Percentiles rank a stretch among this genome's conserved stretches.
These are phyloP conservation scores for Starmera caribaea DNA, from an alignment of 805 yeast genomes.

Conservation along the genomic window DNA sequence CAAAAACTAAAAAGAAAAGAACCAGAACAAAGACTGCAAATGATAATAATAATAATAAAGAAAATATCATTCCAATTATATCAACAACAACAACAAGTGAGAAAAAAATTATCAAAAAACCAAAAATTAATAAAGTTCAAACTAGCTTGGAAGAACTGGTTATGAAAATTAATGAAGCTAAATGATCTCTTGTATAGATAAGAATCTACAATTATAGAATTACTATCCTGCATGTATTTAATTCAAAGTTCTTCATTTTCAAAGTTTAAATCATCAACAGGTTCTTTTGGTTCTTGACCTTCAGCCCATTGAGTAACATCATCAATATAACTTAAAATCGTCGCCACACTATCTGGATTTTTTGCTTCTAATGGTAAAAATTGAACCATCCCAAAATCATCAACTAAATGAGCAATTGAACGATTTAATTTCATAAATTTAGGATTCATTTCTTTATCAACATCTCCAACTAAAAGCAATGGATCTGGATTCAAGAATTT, in stretches of 20 bases:
- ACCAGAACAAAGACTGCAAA: neutral
- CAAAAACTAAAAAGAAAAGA: neutral
- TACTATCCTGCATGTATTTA: neutral
- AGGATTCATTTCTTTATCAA: constrained; percentile 42
- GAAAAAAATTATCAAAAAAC: constrained; percentile 4
- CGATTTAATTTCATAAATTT: constrained; percentile 64
- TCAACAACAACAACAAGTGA: neutral
- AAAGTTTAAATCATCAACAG: constrained; percentile 63
- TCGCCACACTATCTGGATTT: constrained; percentile 63
- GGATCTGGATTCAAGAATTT: constrained; percentile 91
- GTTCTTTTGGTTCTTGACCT: constrained; percentile 93
- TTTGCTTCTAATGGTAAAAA: constrained; percentile 83
- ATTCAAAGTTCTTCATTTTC: constrained; percentile 35
- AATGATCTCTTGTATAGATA: constrained; percentile 4
- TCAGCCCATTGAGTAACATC: constrained; percentile 98
- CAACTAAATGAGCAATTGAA: constrained; percentile 82
- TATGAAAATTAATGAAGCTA: constrained; percentile 11
- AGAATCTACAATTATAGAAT: neutral
- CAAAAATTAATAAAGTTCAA: constrained; percentile 11
- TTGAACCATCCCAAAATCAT: constrained; percentile 98
- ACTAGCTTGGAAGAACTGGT: constrained; percentile 13
- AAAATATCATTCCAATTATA: neutral
- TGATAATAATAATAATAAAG: neutral
- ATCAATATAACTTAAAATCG: constrained; percentile 85
- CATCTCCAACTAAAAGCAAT: constrained; percentile 45